Percentiles rank a stretch among this genome's conserved stretches.
phyloP scores from a whole-genome alignment of 108 stramenopile genomes.

The Pseudonitzschia multiseries region DNA sequence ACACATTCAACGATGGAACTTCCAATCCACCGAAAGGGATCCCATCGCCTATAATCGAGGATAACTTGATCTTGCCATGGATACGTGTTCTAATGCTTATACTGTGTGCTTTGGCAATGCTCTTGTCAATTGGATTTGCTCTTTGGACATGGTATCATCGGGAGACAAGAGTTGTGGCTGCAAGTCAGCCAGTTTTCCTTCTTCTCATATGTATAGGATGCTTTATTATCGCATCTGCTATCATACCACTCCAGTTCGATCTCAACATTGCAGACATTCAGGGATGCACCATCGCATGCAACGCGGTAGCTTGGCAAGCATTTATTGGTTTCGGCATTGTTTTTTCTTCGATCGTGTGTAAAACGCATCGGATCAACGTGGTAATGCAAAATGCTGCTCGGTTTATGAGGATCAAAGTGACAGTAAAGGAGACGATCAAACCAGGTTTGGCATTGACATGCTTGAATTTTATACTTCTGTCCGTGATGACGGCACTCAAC shows the following conservation, averaged over 20 bases:
- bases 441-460: constrained; percentile 38
- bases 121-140: constrained; percentile 26
- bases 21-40: constrained; percentile 33
- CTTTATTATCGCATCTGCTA: constrained; percentile 40
- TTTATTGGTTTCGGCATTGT: constrained; percentile 44
- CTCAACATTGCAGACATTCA: constrained; percentile 4
- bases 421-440: constrained; percentile 42
- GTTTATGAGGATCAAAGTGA: constrained; percentile 52
- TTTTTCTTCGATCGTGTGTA: constrained; percentile 44
- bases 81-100: background rate
- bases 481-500: constrained; percentile 41
- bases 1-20: constrained; percentile 46
- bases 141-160: constrained; percentile 36
- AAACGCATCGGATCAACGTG: constrained; percentile 45
- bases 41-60: constrained; percentile 20
- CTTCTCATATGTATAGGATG: constrained; percentile 44
- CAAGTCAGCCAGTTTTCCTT: constrained; percentile 52
- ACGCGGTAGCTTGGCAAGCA: constrained; percentile 28
- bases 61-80: constrained; percentile 14
- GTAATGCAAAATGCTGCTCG: constrained; percentile 22
- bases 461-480: constrained; percentile 38
- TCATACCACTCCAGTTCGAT: constrained; percentile 40
- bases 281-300: constrained; percentile 30
- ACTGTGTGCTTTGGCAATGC: constrained; percentile 9
- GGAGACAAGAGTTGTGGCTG: constrained; percentile 27